Conservation (phyloP, 164 flowering plant genomes). For the Nymphaea colorata region DNA sequence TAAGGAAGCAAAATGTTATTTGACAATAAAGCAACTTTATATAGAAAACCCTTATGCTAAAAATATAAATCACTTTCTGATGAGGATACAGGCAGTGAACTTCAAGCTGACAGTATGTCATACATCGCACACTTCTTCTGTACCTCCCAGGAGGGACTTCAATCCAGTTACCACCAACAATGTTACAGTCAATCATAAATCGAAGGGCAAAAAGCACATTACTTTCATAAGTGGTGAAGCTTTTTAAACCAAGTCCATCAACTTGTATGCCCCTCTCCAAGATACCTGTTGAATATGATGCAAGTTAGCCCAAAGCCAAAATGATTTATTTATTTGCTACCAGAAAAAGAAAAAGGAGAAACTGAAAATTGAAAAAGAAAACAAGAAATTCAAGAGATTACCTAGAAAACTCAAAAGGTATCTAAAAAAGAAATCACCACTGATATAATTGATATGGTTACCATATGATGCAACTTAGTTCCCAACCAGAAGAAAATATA, state of each 20-base stretch:
- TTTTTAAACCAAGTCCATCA: slow-evolving; percentile 77
- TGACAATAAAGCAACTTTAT: neutral
- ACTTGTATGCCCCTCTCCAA: slow-evolving; percentile 91
- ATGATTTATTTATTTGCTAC: neutral
- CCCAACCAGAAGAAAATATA: no score
- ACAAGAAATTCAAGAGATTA: no score
- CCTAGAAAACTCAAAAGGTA: no score
- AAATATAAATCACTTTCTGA: neutral
- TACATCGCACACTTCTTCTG: slow-evolving; percentile 30
- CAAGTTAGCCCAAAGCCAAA: neutral
- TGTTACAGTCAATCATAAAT: slow-evolving; percentile 89
- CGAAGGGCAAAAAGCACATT: slow-evolving; percentile 95
- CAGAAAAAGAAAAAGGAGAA: neutral
- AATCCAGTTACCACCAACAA: slow-evolving; percentile 98
- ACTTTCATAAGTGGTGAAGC: slow-evolving; percentile 90
- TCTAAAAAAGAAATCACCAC: no score
- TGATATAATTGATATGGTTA: no score
- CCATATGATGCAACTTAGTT: no score
- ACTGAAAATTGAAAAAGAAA: neutral
- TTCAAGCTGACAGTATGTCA: slow-evolving; percentile 79
- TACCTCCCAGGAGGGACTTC: slow-evolving; percentile 77
- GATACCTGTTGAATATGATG: slow-evolving; percentile 39
- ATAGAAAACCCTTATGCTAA: neutral
- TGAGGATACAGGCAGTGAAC: slow-evolving; percentile 97
- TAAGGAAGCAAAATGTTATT: slow-evolving; percentile 17